Conservation (phyloP, 2,329 filamentous ascomycete species). For the Arthrobotrys musiformis region DNA sequence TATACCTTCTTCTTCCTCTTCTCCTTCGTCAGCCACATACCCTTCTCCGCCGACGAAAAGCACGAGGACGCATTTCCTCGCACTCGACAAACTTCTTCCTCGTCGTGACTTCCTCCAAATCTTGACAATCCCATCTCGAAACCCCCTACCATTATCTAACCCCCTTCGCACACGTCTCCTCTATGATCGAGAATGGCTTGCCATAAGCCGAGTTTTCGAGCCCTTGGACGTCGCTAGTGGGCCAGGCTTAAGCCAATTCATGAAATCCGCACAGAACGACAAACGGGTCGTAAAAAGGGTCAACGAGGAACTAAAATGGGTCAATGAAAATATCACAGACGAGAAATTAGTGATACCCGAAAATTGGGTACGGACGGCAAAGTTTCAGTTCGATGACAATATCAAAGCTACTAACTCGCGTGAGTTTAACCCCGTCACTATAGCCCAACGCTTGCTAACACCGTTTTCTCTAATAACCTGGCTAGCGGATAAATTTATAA, state of each 20-base stretch:
- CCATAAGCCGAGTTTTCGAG: constrained; percentile 83
- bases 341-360: constrained; percentile 76
- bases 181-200: constrained; percentile 95
- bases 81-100: constrained; percentile 89
- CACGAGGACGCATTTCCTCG: constrained; percentile 81
- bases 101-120: constrained; percentile 85
- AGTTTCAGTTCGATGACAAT: constrained; percentile 71
- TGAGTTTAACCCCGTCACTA: constrained; percentile 58
- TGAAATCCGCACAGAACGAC: constrained; percentile 68
- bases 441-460: background rate
- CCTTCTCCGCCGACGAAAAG: constrained; percentile 66
- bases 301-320: constrained; percentile 77
- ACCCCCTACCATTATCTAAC: constrained; percentile 58
- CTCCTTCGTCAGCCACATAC: constrained; percentile 67
- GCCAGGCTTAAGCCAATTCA: constrained; percentile 71
- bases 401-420: constrained; percentile 71
- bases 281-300: constrained; percentile 73
- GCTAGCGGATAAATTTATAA: constrained; percentile 75
- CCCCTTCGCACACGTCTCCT: constrained; percentile 70
- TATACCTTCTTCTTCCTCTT: constrained; percentile 69
- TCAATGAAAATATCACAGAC: constrained; percentile 75
- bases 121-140: constrained; percentile 70
- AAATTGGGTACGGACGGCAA: constrained; percentile 81
- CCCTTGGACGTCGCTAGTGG: constrained; percentile 65
- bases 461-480: background rate